Evolutionary conservation across 768 basidiomycete species (phyloP), one percentile per base, ranked within the genome.

Genomic region (Pilatotrama ljubarskyi): DNA sequence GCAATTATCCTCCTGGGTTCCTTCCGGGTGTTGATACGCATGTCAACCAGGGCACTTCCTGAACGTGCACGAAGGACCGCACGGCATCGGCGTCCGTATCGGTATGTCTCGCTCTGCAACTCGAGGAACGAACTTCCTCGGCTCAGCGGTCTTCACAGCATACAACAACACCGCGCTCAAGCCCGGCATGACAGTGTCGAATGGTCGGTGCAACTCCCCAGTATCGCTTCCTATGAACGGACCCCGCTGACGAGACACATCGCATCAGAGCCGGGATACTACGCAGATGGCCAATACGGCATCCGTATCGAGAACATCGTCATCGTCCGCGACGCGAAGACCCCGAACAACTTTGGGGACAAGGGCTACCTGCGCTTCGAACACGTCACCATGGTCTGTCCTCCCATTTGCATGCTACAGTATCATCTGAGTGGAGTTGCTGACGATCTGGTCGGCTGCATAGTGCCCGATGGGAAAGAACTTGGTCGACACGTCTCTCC

Each of bases 241-340:
- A 22, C 25, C 3, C 11, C 20, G 36, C 7, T 35, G 17, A 20
- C 9, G 8, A 17, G 15, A 7, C 35, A n/a, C 0, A 44, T 11
- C 9, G 26, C 63, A n/a, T n/a, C n/a, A 84, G 95, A 96, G 64
- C 95, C 95, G 1, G 94, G 95, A 9, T 96, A 90, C 72, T 97
- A 97, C 70, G 86, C 84, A 8, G 95, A 98, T 66, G 96, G 95
- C 1, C 77, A 80, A 44, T 98, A 88, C 68, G 96, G 95, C 2
- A 93, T 98, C 66, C 87, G 97, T 4, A 92, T 96, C 66, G 96
- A 99, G 75, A 94, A 84, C 72, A 81, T 98, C 42, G 85, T 95
- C 20, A 77, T 96, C 18, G 90, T 96, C 3, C 80, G 82, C 49
- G 81, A 86, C 43, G 87, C 74, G 10, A 72, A 87, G 53, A 93